A percentile compares a stretch with the other conserved stretches of the same genome.
phyloP scores from a whole-genome alignment of 116 monocot species.

The Cymodocea nodosa region DNA sequence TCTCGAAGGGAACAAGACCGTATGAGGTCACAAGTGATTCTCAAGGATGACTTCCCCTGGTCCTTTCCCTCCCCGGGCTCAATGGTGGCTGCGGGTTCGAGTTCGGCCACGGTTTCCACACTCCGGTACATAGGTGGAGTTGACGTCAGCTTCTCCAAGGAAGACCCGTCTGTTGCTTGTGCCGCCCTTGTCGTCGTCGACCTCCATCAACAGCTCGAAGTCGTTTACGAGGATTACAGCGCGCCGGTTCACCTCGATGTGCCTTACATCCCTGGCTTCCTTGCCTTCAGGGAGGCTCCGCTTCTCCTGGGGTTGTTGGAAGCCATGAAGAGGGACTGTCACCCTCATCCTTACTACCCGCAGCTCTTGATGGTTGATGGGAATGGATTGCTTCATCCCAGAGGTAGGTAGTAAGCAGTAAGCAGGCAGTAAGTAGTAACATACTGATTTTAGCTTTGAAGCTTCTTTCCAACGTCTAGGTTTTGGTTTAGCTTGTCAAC shows the following conservation, averaged over 20 bases:
- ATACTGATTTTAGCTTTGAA: too few species aligned
- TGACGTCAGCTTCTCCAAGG: constrained; percentile 75
- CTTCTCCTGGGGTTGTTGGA: constrained; percentile 56
- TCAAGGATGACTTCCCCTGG: constrained; percentile 66
- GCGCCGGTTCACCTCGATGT: constrained; percentile 23
- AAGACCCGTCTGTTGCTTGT: constrained; percentile 53
- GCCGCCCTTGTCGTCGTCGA: constrained; percentile 61
- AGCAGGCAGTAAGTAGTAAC: background rate
- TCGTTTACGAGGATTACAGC: constrained; percentile 46
- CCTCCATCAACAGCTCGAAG: constrained; percentile 17
- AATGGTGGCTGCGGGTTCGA: too few species aligned
- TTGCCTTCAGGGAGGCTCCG: constrained; percentile 93
- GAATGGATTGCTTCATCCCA: constrained; percentile 88
- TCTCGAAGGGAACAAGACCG: constrained; percentile 15
- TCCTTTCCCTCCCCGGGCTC: background rate
- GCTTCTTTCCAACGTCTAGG: constrained; percentile 25
- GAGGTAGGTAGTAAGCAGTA: constrained; percentile 26
- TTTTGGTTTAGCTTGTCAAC: constrained; percentile 97
- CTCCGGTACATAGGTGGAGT: constrained; percentile 64
- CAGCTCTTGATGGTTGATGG: constrained; percentile 98
- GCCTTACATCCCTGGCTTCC: constrained; percentile 81
- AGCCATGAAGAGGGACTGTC: constrained; percentile 29
- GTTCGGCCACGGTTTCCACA: constrained; percentile 6
- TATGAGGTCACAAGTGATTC: constrained; percentile 37
- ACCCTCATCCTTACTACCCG: constrained; percentile 46